Conservation (phyloP, 176 grass and related monocot species). For the Ananas comosus region DNA sequence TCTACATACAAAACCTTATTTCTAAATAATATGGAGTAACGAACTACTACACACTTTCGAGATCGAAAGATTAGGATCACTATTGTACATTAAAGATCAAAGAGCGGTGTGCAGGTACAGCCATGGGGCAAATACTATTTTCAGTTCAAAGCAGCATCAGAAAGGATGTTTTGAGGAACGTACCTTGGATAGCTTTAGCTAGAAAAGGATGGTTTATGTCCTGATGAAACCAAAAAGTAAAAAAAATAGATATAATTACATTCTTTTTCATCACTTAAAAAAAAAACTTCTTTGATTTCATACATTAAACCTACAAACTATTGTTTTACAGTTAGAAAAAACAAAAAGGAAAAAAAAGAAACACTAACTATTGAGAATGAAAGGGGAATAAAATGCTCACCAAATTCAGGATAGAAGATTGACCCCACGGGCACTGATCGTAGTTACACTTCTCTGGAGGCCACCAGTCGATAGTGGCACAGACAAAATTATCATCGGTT, state of each 20-base stretch:
- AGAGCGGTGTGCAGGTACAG: neutral
- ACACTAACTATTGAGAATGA: too few species aligned
- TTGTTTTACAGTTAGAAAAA: neutral
- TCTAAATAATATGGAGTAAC: too few species aligned
- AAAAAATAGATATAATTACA: neutral
- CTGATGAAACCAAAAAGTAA: constrained; percentile 31
- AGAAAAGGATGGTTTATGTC: constrained; percentile 69
- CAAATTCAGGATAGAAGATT: constrained; percentile 77
- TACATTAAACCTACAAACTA: constrained; percentile 9
- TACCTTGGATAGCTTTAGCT: constrained; percentile 77
- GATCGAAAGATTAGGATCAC: too few species aligned
- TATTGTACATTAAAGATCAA: too few species aligned
- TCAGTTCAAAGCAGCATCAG: neutral
- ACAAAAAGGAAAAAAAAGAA: neutral
- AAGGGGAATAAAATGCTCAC: constrained; percentile 4
- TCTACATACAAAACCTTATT: too few species aligned
- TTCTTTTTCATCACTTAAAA: too few species aligned
- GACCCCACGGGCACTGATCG: constrained; percentile 85
- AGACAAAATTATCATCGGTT: constrained; percentile 61
- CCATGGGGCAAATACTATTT: neutral
- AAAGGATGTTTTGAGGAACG: neutral
- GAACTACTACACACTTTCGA: too few species aligned
- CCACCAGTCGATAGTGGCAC: constrained; percentile 97
- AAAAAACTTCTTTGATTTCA: too few species aligned
- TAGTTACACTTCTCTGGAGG: constrained; percentile 97